A percentile compares a stretch with the other conserved stretches of the same genome.
Evolutionary conservation across 257 asterid genomes (phyloP).

Genomic region (Solanum raphanifolium): DNA sequence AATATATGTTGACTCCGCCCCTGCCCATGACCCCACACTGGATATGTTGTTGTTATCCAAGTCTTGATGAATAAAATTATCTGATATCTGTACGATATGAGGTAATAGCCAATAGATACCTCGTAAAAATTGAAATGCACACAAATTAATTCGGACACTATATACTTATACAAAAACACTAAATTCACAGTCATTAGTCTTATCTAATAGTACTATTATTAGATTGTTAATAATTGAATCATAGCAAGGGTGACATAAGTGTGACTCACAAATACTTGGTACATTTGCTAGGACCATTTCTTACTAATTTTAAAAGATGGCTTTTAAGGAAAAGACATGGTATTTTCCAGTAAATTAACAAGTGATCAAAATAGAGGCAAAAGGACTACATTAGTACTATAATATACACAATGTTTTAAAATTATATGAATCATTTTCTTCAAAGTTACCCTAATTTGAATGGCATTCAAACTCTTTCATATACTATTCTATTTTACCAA

Average conservation of each 20-base stretch:
- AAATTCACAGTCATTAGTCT: background rate
- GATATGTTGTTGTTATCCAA: background rate
- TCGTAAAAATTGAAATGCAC: background rate
- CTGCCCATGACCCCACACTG: background rate
- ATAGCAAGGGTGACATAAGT: background rate
- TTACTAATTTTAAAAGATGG: background rate
- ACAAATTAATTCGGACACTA: background rate
- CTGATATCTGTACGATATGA: rapidly evolving
- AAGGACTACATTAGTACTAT: background rate
- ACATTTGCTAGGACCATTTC: background rate
- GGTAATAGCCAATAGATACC: background rate
- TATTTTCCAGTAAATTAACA: background rate
- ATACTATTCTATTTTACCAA: background rate
- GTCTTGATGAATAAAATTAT: background rate
- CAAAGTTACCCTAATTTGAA: background rate
- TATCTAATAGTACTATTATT: background rate
- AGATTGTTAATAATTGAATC: background rate
- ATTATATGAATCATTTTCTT: background rate
- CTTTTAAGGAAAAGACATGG: background rate
- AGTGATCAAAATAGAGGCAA: background rate
- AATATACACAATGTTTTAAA: background rate
- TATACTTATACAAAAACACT: background rate
- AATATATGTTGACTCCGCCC: background rate
- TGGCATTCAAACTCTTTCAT: background rate
- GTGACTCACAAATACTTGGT: background rate